phyloP scores from a whole-genome alignment of 179 eudicot species.

The Corrigiola litoralis region DNA sequence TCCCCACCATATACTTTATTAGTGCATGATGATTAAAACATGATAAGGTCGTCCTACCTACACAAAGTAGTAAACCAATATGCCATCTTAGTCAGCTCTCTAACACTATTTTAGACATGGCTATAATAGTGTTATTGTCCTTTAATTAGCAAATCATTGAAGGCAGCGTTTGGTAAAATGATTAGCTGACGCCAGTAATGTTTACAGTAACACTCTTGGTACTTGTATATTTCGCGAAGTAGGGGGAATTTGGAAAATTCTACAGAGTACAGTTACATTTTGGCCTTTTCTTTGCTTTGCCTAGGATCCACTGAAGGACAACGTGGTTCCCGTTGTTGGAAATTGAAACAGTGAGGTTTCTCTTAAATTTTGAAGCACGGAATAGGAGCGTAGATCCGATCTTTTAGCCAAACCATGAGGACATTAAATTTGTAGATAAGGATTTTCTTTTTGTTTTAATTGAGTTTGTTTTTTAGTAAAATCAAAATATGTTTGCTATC shows the following conservation, averaged over 20 bases:
- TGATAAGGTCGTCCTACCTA: slow-evolving; percentile 31
- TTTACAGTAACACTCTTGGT: no score
- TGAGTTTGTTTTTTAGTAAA: no score
- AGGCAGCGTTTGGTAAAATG: slow-evolving; percentile 21
- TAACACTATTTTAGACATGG: slow-evolving; percentile 16
- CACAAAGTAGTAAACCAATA: slow-evolving; percentile 1
- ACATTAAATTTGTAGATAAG: slow-evolving; percentile 4
- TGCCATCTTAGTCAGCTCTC: slow-evolving; percentile 19
- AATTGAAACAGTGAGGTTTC: not conserved
- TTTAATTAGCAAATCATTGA: slow-evolving; percentile 25
- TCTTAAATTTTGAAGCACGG: not conserved
- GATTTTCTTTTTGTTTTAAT: no score
- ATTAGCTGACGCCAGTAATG: slow-evolving; percentile 10
- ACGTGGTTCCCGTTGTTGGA: not conserved
- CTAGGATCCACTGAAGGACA: slow-evolving; percentile 5
- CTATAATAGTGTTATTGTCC: not conserved
- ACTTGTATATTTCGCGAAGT: not conserved
- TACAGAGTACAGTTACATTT: not conserved
- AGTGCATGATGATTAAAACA: slow-evolving; percentile 27
- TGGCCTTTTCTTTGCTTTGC: not conserved
- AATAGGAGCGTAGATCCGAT: slow-evolving; percentile 21
- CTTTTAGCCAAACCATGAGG: slow-evolving; percentile 15
- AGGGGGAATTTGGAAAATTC: not conserved
- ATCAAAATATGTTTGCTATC: no score
- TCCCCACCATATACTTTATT: slow-evolving; percentile 18